Percentiles rank a stretch among this genome's conserved stretches.
phyloP scores from a whole-genome alignment of 2,329 filamentous ascomycete species.

The Dactylellina leptospora region DNA sequence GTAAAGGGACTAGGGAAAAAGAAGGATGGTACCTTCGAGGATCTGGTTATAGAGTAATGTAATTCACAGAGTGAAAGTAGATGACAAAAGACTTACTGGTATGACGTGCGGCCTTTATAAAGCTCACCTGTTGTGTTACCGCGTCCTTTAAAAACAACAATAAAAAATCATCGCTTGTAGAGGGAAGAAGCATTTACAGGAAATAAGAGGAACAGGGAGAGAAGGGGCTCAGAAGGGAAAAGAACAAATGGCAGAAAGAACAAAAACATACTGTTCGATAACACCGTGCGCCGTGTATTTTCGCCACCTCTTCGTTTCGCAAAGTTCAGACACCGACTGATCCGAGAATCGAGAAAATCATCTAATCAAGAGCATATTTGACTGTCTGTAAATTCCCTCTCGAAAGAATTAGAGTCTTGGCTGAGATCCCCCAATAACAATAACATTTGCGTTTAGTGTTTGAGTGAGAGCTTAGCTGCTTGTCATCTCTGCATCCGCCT shows the following conservation, averaged over 20 bases:
- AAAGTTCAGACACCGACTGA: not conserved
- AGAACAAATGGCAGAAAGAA: conserved; percentile 30
- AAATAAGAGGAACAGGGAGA: conserved; percentile 16
- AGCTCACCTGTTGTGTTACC: conserved; percentile 7
- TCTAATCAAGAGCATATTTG: not conserved
- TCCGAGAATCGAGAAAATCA: conserved; percentile 5
- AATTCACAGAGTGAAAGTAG: conserved; percentile 45
- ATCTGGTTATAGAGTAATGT: conserved; percentile 51
- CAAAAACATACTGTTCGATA: conserved; percentile 50
- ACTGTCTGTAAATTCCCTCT: conserved; percentile 3
- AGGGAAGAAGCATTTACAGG: conserved; percentile 34
- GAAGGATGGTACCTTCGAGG: conserved; percentile 10
- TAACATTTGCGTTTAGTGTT: conserved; percentile 24
- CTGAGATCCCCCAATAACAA: conserved; percentile 9
- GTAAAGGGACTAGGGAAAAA: not conserved
- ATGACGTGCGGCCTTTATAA: conserved; percentile 5
- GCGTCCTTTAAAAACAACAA: conserved; percentile 16
- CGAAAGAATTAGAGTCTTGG: conserved; percentile 46
- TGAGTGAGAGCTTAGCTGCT: conserved; percentile 53
- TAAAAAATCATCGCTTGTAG: conserved; percentile 31
- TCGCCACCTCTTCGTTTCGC: not conserved
- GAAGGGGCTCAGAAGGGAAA: conserved; percentile 12
- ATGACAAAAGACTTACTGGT: conserved; percentile 50
- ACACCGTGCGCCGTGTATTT: conserved; percentile 18
- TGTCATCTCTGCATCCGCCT: conserved; percentile 48